A percentile compares a stretch with the other conserved stretches of the same genome.
Evolutionary conservation across 495 filamentous ascomycete genomes (phyloP).

Genomic region (Coniosporium apollinis): DNA sequence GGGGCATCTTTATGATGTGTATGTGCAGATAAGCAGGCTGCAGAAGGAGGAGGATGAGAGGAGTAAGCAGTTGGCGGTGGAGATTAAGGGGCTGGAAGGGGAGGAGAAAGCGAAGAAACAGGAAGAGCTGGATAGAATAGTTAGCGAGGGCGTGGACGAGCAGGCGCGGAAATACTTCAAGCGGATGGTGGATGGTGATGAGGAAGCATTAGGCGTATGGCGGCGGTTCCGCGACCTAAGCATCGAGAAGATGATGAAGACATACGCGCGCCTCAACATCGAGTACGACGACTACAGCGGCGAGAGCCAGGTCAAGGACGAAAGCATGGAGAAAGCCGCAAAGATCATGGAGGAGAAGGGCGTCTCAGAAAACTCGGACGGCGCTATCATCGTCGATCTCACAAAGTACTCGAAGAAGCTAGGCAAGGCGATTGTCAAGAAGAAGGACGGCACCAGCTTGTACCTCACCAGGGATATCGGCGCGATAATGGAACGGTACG

Average conservation of each 20-base stretch:
- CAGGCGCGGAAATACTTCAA: slow-evolving; percentile 71
- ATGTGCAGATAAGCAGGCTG: slow-evolving; percentile 42
- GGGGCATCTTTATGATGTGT: slow-evolving; percentile 52
- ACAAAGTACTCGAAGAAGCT: slow-evolving; percentile 51
- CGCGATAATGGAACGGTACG: slow-evolving; percentile 43
- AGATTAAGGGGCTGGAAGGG: too few species aligned
- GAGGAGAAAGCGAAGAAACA: slow-evolving; percentile 9
- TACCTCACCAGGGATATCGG: slow-evolving; percentile 63
- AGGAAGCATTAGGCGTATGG: slow-evolving; percentile 65
- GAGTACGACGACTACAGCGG: slow-evolving; percentile 86
- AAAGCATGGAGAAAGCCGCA: slow-evolving; percentile 58
- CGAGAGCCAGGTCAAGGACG: slow-evolving; percentile 77
- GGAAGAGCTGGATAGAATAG: slow-evolving; percentile 34
- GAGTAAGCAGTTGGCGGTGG: too few species aligned
- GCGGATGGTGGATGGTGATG: slow-evolving; percentile 71
- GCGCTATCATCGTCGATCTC: slow-evolving; percentile 80
- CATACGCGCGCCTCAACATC: slow-evolving; percentile 78
- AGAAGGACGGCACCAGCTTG: slow-evolving; percentile 49
- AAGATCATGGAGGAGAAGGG: slow-evolving; percentile 50
- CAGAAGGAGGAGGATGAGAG: slow-evolving; percentile 23
- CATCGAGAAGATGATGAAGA: slow-evolving; percentile 69
- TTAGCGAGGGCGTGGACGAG: slow-evolving; percentile 40
- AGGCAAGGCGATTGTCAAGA: slow-evolving; percentile 49
- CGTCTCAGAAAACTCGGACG: slow-evolving; percentile 67
- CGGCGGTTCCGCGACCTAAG: slow-evolving; percentile 75